A percentile compares a stretch with the other conserved stretches of the same genome.
phyloP scores from a whole-genome alignment of 2,329 filamentous ascomycete species.

The Huntiella savannae region DNA sequence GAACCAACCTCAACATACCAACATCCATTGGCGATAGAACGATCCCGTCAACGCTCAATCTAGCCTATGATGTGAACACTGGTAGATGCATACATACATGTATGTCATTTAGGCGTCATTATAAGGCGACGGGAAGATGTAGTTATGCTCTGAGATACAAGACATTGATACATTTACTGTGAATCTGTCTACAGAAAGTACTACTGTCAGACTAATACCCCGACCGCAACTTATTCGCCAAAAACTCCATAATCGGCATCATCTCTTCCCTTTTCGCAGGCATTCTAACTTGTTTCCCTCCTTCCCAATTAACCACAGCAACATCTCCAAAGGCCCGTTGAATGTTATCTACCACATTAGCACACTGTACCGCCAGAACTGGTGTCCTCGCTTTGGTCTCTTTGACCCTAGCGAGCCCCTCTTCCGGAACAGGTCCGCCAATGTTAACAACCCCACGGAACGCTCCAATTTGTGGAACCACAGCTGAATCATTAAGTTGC shows the following conservation, averaged over 20 bases:
- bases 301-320: constrained; percentile 48
- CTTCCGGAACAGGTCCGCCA: constrained; percentile 36
- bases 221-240: constrained; percentile 39
- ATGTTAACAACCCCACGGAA: constrained; percentile 43
- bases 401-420: constrained; percentile 13
- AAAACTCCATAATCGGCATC: constrained; percentile 72
- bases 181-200: no score
- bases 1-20: no score
- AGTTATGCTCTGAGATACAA: no score
- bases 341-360: constrained; percentile 32
- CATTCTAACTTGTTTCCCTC: constrained; percentile 54
- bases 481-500: neutral
- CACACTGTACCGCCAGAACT: constrained; percentile 32
- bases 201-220: neutral
- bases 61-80: no score
- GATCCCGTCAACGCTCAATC: no score
- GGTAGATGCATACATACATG: no score
- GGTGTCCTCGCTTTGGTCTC: constrained; percentile 41
- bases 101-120: no score
- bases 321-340: constrained; percentile 48
- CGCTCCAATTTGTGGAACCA: constrained; percentile 9
- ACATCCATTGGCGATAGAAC: no score
- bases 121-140: no score
- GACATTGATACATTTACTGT: no score
- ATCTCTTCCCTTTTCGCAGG: constrained; percentile 70